Conservation (phyloP, 768 basidiomycete genomes). For the Lactarius quietus region DNA sequence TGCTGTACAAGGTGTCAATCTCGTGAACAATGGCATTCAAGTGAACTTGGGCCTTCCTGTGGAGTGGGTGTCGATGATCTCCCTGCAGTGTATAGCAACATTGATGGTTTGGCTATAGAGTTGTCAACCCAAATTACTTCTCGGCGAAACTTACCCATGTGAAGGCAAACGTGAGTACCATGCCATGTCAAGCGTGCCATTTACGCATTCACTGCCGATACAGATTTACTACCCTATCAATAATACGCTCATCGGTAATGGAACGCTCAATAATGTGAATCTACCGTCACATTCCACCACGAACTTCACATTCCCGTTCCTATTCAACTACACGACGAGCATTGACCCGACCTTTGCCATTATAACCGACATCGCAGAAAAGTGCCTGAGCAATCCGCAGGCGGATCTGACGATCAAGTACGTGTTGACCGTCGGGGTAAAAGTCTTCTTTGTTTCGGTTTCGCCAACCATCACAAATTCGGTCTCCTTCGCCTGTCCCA, state of each 20-base stretch:
- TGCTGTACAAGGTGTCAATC: constrained; percentile 5
- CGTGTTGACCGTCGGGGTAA: constrained; percentile 65
- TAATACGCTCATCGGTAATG: constrained; percentile 64
- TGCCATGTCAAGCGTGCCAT: constrained; percentile 1
- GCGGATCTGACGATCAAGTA: constrained; percentile 57
- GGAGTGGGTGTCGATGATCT: constrained; percentile 19
- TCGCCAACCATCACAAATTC: constrained; percentile 61
- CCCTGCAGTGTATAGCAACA: constrained; percentile 1
- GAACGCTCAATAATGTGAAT: constrained; percentile 43
- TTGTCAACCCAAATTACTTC: constrained; percentile 82
- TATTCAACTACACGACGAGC: constrained; percentile 54
- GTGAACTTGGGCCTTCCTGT: constrained; percentile 21
- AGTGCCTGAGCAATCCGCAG: constrained; percentile 48
- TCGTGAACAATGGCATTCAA: constrained; percentile 19
- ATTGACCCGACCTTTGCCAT: constrained; percentile 51
- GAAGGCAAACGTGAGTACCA: constrained; percentile 48
- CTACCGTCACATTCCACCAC: constrained; percentile 50
- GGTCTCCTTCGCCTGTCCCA: constrained; percentile 62
- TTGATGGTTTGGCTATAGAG: constrained; percentile 41
- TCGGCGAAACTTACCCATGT: constrained; percentile 61
- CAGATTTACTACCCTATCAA: constrained; percentile 77
- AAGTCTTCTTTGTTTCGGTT: constrained; percentile 60
- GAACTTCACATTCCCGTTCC: constrained; percentile 74
- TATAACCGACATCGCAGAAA: constrained; percentile 56
- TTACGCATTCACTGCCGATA: constrained; percentile 1